Evolutionary conservation across 2,329 filamentous ascomycete genomes (phyloP).

Genomic region (Lecanicillium sp.): DNA sequence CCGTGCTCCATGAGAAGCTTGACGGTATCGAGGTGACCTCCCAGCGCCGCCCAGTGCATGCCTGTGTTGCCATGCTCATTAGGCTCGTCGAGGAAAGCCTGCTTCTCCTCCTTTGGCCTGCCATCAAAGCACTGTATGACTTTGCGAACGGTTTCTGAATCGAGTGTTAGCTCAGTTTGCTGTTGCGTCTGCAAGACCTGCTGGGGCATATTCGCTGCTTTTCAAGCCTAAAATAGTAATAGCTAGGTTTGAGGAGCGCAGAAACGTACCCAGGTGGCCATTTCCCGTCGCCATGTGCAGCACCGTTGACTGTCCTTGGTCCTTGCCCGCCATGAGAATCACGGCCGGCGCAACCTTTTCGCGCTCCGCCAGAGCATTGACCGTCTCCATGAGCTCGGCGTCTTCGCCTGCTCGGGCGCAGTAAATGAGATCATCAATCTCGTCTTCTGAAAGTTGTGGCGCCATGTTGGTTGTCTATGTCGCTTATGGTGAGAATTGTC

Average conservation of each 20-base stretch:
- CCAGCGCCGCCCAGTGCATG: conserved; percentile 88
- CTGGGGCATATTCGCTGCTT: no score
- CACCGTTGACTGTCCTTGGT: conserved; percentile 70
- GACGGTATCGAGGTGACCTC: conserved; percentile 76
- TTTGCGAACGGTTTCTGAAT: conserved; percentile 35
- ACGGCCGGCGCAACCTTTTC: conserved; percentile 53
- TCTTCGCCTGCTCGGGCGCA: conserved; percentile 72
- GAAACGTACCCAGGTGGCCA: conserved; percentile 62
- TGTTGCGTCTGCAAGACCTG: no score
- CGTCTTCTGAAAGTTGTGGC: conserved; percentile 60
- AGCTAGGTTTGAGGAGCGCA: fast-evolving
- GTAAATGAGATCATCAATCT: conserved; percentile 89
- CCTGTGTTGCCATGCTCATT: conserved; percentile 86
- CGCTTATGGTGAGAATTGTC: conserved; percentile 2
- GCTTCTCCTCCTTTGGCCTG: conserved; percentile 32
- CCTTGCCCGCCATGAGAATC: conserved; percentile 62
- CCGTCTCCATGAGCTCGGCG: conserved; percentile 52
- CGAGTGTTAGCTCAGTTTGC: conserved; percentile 2
- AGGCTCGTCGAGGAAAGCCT: conserved; percentile 54
- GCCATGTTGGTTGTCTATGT: conserved; percentile 28
- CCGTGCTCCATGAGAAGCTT: conserved; percentile 69
- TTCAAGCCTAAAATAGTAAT: fast-evolving
- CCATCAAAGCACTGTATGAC: conserved; percentile 34
- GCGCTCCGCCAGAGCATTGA: conserved; percentile 53
- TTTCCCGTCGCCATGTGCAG: conserved; percentile 93